Conservation (phyloP, 371 early-diverging fungal genomes). For the Phascolomyces articulosus region DNA sequence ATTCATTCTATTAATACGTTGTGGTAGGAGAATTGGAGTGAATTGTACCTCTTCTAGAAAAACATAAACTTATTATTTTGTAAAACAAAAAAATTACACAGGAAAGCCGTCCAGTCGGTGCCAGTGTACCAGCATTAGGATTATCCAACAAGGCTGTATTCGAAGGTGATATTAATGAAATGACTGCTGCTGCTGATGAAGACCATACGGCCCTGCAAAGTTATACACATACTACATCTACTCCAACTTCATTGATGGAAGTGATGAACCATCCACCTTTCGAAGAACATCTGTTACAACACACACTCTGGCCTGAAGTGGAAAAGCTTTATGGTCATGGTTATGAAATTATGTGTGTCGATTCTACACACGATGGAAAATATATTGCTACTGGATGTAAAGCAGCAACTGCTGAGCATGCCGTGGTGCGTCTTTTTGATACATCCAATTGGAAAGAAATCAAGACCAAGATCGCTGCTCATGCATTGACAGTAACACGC, state of each 20-base stretch:
- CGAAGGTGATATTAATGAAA: constrained; percentile 55
- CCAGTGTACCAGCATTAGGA: constrained; percentile 90
- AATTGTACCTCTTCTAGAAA: no score
- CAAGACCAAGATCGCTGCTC: constrained; percentile 64
- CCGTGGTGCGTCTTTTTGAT: constrained; percentile 76
- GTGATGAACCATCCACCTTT: constrained; percentile 76
- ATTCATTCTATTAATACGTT: not conserved
- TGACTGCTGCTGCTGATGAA: constrained; percentile 42
- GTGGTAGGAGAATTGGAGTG: not conserved
- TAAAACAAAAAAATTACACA: constrained; percentile 1
- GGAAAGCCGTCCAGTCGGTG: constrained; percentile 73
- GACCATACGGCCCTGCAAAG: constrained; percentile 53
- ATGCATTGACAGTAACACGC: constrained; percentile 87
- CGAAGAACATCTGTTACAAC: constrained; percentile 86
- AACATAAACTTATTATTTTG: not conserved
- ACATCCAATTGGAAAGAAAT: constrained; percentile 76
- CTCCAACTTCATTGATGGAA: constrained; percentile 54
- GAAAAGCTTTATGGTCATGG: constrained; percentile 95
- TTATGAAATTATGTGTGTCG: constrained; percentile 85
- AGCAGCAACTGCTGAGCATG: constrained; percentile 78
- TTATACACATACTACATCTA: constrained; percentile 54
- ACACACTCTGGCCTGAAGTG: constrained; percentile 97
- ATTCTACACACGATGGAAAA: constrained; percentile 70
- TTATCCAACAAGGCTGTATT: constrained; percentile 94
- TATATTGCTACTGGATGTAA: constrained; percentile 86